Base-by-base conservation (phyloP, 2,329 filamentous ascomycete species). In the Dryadomyces quercivorus region DNA sequence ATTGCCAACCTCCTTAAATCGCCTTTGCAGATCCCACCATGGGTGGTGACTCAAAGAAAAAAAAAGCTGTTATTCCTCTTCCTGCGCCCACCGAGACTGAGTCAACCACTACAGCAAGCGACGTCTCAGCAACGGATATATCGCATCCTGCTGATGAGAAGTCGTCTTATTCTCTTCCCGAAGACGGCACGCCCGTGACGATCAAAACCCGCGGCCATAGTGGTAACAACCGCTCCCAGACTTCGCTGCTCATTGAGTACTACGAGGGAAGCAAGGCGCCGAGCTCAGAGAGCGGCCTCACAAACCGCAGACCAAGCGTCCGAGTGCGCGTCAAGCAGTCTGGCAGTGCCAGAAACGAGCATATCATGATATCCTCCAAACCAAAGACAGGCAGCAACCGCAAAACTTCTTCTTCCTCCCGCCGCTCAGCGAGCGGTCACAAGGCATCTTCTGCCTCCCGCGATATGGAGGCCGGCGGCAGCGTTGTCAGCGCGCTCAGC, bases 241-340 rank as follows among this genome's bases (percentile, higher is more conserved):
- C 91, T 42, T 94, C 88, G 55, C 76, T 96, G 61, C 76, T 96
- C 63, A 96, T 96, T 64, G 91, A 96, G 71, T 95, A 95, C 70
- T 96, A 94, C 64, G 91, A 95, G 71, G 87, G 83, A 61, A 82
- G 84, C 59, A 91, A 88, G 67, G 57, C 62, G 46, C 70, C 75
- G 55, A 73, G 75, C 59, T 66, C 70, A n/a, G 67, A 70, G 45
- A 72, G 78, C 55, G 75, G 75, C 62, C 36, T 40, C 10, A 75
- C 75, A 62, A 78, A 82, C 62, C 84, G 86, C 62, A 84, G 86
- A 62, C 90, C 91, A 13, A 95, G 89, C 66, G 88, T 96, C 53
- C 80, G 79, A 65, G 76, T 86, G 69, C 79, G 82, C 70, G 78
- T 95, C 58, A 94, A 88, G 15, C 91, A 91, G 15, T 89, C 86